Evolutionary conservation across 1,284 basidiomycete genomes (phyloP), one percentile per base, ranked within the genome.

Genomic region (Pholiota adiposa): DNA sequence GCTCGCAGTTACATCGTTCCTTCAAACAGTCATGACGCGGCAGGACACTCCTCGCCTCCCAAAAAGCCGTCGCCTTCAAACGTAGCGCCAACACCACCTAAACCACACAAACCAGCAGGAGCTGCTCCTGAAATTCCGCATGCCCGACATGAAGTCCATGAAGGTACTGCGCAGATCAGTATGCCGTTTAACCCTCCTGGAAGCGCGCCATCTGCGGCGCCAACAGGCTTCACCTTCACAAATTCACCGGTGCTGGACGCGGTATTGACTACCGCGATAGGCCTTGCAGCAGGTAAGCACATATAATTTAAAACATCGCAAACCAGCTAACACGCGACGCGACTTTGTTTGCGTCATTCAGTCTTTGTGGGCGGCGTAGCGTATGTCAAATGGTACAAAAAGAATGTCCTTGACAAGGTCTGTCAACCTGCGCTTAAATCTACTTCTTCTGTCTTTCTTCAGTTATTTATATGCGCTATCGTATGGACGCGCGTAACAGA

Each of bases 381-480:
- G 11, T 93, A 93, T 72, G 74, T 92, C 54, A 76, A 79, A 31
- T 93, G 87, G 88, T 94, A 94, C 76, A 93, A 94, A 75, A 83
- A 83, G 64, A 86, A 87, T 69, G 91, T 93, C 9, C 77, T 93
- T n/a, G 77, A 85, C 71, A 88, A 94, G 79, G 92, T 90, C 56
- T 55, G 69, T 61, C 60, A 59, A 63, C 19, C 58, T 36, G 54
- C 36, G 4, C 5, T 43, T 55, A 54, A 49, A 59, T 5, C 43
- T 18, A 11, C 9, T 57, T 36, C 31, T 50, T 50, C 57, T 46
- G 58, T 59, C 51, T n/a, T n/a, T n/a, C n/a, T n/a, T n/a, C n/a
- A n/a, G n/a, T n/a, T 54, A 60, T 63, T 51, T 62, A 38, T 61
- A 54, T 40, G 36, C 18, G 23, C 40, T 36, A 21, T 44, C n/a